Evolutionary conservation across 1,284 basidiomycete species (phyloP).

Genomic region (Sphagnurus paluster): DNA sequence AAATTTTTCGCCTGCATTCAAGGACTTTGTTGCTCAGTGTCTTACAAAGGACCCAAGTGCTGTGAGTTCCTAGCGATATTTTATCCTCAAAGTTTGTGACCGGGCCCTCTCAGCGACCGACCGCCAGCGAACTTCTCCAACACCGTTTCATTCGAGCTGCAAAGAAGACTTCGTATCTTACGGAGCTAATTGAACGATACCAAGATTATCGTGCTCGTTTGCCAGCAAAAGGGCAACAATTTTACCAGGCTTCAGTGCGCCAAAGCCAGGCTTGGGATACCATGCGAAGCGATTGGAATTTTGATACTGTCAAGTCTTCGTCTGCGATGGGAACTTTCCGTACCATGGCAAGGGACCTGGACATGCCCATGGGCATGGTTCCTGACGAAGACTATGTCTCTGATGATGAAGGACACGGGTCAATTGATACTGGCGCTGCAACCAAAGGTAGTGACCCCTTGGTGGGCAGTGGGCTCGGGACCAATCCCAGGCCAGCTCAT

Average conservation of each 20-base stretch:
- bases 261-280: slow-evolving; percentile 71
- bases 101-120: slow-evolving; percentile 64
- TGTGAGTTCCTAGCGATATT: slow-evolving; percentile 43
- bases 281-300: slow-evolving; percentile 92
- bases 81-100: slow-evolving; percentile 18
- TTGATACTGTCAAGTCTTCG: slow-evolving; percentile 83
- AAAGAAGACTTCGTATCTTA: slow-evolving; percentile 77
- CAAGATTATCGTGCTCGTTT: slow-evolving; percentile 66
- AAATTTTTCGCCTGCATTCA: slow-evolving; percentile 81
- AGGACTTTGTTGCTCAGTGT: slow-evolving; percentile 90
- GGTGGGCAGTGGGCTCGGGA: slow-evolving; percentile 41
- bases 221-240: slow-evolving; percentile 52
- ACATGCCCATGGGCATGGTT: slow-evolving; percentile 55
- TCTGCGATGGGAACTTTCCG: slow-evolving; percentile 74
- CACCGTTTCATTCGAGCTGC: slow-evolving; percentile 91
- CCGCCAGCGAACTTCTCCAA: slow-evolving; percentile 87
- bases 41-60: slow-evolving; percentile 88
- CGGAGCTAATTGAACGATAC: slow-evolving; percentile 84
- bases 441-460: slow-evolving; percentile 64
- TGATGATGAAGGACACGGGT: slow-evolving; percentile 46
- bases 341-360: slow-evolving; percentile 64
- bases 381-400: slow-evolving; percentile 46
- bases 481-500: slow-evolving; percentile 56
- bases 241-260: slow-evolving; percentile 55
- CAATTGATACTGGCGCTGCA: slow-evolving; percentile 58